Conservation (phyloP, 108 stramenopile species). For the Mayamaea pseudoterrestris region DNA sequence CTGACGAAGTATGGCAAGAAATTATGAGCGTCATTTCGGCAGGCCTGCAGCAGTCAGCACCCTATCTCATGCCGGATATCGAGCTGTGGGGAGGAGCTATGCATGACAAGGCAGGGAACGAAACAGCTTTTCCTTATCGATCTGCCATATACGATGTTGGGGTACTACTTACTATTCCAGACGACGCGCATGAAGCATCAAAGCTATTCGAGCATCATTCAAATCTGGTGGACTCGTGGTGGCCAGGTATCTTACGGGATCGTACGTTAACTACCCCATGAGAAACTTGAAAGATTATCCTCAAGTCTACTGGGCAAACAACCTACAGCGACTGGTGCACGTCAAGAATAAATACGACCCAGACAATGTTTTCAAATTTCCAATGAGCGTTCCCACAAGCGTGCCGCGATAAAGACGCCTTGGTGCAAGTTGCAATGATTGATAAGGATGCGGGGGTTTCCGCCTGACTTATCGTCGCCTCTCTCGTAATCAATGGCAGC, state of each 20-base stretch:
- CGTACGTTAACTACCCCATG: slow-evolving; percentile 20
- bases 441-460: too few species aligned
- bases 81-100: too few species aligned
- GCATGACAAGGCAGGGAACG: too few species aligned
- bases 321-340: slow-evolving; percentile 10
- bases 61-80: too few species aligned
- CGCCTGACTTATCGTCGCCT: too few species aligned
- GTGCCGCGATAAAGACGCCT: too few species aligned
- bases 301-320: slow-evolving; percentile 14
- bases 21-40: too few species aligned
- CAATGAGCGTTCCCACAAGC: slow-evolving; percentile 15
- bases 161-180: slow-evolving; percentile 8
- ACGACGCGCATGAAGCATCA: slow-evolving; percentile 1
- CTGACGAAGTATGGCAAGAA: too few species aligned
- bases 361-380: neutral
- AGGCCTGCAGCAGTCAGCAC: too few species aligned
- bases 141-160: slow-evolving; percentile 16
- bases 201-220: slow-evolving; percentile 5
- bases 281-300: slow-evolving; percentile 14
- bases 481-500: too few species aligned
- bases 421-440: too few species aligned
- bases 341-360: slow-evolving; percentile 17
- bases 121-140: slow-evolving; percentile 21
- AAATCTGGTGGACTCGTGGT: slow-evolving; percentile 17
- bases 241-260: slow-evolving; percentile 12